Evolutionary conservation across 1,284 basidiomycete genomes (phyloP), one percentile per base, ranked within the genome.

Genomic region (Melampsora americana): DNA sequence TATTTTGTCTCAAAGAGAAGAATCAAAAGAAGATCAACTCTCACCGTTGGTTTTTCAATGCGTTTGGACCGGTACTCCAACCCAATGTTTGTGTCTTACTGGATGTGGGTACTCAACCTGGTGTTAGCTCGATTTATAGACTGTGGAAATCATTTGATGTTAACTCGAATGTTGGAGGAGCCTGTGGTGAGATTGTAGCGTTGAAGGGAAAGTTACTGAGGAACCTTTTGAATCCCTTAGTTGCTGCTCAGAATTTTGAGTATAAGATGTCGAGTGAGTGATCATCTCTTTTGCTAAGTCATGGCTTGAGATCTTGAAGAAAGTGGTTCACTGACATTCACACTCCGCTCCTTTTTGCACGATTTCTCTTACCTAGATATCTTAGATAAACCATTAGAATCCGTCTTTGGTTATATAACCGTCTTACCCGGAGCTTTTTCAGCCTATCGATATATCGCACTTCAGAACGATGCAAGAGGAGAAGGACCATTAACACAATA

Each of bases 401-500:
- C 92, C 80, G 90, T 89, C 78, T 98, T 98, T 81, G 95, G 95
- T 70, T 98, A 97, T 78, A 81, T 82, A 6, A 94, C 92, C 62
- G 95, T 97, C 78, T 85, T 98, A 77, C 95, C 95, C 66, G 95
- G 95, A 82, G 95, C 95, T 67, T 98, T 98, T 86, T 95, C 93
- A 7, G 93, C 93, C 6, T 98, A 98, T 82, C 88, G 93, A 35
- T 98, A 85, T 84, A 88, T 90, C 30, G 95, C 96, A 32, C 94
- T 99, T 79, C 89, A 90, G 78, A 95, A 95, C 1, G 87, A 92
- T 11, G 95, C 95, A 5, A 87, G 98, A 32, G 91, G 95, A 81
- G 94, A 98, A 83, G 98, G 98, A 85, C 98, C 98, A 87, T 94
- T 97, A 81, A 95, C 95, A 80, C 95, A 99, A 82, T 94, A 97